phyloP scores from a whole-genome alignment of 2,329 filamentous ascomycete species.

The Colletotrichum sp. region DNA sequence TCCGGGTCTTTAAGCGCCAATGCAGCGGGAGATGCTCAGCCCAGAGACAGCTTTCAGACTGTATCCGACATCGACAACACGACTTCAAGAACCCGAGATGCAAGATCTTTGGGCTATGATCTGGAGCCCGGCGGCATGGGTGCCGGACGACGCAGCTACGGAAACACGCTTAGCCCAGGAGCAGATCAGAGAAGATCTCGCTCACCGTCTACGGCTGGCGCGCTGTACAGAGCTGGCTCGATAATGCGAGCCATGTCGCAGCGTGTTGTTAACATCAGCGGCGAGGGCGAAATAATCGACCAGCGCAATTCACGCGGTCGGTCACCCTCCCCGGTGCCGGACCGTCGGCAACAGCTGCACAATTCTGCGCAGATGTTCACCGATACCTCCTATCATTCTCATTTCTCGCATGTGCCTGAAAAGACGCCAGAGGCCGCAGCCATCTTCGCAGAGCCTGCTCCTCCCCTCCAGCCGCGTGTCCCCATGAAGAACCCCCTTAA shows the following conservation, averaged over 20 bases:
- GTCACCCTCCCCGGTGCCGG: constrained; percentile 61
- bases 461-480: constrained; percentile 32
- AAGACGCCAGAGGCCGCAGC: constrained; percentile 43
- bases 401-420: constrained; percentile 50
- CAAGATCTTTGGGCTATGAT: constrained; percentile 58
- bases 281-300: constrained; percentile 85
- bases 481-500: constrained; percentile 76
- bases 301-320: constrained; percentile 68
- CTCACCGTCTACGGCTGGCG: constrained; percentile 66
- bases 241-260: constrained; percentile 90
- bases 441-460: constrained; percentile 31
- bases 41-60: constrained; percentile 63
- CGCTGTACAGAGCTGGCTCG: constrained; percentile 72
- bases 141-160: constrained; percentile 59
- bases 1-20: constrained; percentile 51
- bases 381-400: constrained; percentile 59
- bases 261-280: constrained; percentile 96
- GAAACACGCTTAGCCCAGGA: constrained; percentile 58
- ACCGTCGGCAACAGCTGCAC: constrained; percentile 50
- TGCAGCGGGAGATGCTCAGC: constrained; percentile 39
- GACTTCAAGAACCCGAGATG: constrained; percentile 51
- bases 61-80: constrained; percentile 61
- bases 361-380: constrained; percentile 34
- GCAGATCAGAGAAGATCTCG: constrained; percentile 59
- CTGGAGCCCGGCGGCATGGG: constrained; percentile 62